Base-by-base conservation (phyloP, 2,329 filamentous ascomycete species). In the Meredithiella fracta region DNA sequence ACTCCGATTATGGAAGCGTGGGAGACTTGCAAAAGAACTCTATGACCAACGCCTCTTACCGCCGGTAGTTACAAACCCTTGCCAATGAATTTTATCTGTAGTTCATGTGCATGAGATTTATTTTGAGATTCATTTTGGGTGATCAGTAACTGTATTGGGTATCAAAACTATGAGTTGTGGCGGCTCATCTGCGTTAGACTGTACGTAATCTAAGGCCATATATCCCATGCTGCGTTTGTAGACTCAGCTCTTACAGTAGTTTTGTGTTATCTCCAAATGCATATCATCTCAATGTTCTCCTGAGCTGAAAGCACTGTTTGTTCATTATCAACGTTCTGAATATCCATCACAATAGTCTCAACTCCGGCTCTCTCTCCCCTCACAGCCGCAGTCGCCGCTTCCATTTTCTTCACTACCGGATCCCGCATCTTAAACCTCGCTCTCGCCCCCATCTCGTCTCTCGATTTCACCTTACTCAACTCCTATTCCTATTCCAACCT, bases 1-100 rank as follows among this genome's bases (percentile, higher is more conserved):
- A 79, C 79, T 75, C 79, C 78, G 79, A 68, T 80, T 81, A 80
- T 83, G 80, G 80, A 83, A 81, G 78, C 78, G 79, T 76, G 77
- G 72, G 72, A 83, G 77, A 77, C 67, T 69, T 60, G 67, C 66
- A 68, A 42, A 56, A 51, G 38, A 68, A 69, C 73, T 79, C 75
- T 63, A 73, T 78, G 78, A 79, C 70, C 75, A 71, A 63, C 75
- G 76, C 75, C 76, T 81, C 80, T 83, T 83, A 84, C 80, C 80
- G 80, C 77, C 80, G 79, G 79, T 79, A 74, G 80, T 81, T 72
- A 83, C 80, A 83, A 56, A 47, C 38, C 22, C 11, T 5, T 49
- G 3, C 9, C 11, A 23, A 25, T 49, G 22, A 25, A 29, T 11
- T 49, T 49, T 23, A n/a, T n/a, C n/a, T n/a, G n/a, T n/a, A n/a